A percentile compares a stretch with the other conserved stretches of the same genome.
Evolutionary conservation across 139 green algal species (phyloP).

Genomic region (Yamagishiella unicocca): DNA sequence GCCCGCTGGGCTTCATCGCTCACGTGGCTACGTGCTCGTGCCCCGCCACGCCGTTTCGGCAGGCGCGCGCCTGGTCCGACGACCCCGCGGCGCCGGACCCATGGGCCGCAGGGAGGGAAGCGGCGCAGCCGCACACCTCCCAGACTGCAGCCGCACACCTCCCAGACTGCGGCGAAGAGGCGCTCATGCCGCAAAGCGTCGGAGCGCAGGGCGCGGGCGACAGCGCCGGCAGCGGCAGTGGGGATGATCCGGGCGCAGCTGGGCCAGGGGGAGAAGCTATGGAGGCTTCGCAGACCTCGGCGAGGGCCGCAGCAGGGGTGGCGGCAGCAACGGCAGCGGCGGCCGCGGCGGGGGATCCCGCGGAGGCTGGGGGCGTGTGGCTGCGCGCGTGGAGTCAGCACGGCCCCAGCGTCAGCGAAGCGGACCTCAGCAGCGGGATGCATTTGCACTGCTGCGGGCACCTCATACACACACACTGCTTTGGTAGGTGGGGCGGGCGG

Average conservation of each 20-base stretch:
- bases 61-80: neutral
- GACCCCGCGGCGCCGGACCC: neutral
- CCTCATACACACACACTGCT: conserved; percentile 36
- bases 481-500: neutral
- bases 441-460: conserved; percentile 49
- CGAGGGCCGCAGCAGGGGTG: neutral
- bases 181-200: too few relatives aligned
- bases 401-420: conserved; percentile 9
- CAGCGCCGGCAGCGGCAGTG: too few relatives aligned
- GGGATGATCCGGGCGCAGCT: neutral
- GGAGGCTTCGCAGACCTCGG: neutral
- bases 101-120: too few relatives aligned
- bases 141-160: too few relatives aligned
- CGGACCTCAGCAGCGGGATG: neutral
- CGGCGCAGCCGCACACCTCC: too few relatives aligned
- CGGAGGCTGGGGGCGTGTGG: neutral
- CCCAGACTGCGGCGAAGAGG: too few relatives aligned
- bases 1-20: conserved; percentile 18
- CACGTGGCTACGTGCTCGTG: conserved; percentile 14
- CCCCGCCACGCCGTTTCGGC: neutral
- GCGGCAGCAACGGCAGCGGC: neutral
- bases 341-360: neutral
- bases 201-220: too few relatives aligned
- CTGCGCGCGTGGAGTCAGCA: neutral
- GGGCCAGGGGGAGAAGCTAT: neutral